phyloP scores from a whole-genome alignment of 345 rosid species.

The Brassica carinata region DNA sequence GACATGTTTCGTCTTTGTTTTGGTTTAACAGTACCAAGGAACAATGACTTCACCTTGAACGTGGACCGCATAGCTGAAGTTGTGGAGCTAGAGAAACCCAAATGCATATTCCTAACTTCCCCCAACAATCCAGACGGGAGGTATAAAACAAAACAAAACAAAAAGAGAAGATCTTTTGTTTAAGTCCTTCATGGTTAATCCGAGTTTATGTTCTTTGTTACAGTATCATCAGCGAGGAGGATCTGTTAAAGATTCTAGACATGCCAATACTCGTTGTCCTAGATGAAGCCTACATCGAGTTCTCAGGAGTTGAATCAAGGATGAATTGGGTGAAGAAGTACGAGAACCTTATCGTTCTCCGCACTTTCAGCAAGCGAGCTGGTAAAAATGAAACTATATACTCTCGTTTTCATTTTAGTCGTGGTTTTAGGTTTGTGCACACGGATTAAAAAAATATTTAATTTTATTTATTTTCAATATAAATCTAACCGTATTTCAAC shows the following conservation, averaged over 20 bases:
- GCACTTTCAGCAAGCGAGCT: conserved; percentile 98
- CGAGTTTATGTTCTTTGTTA: background rate
- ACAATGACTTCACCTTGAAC: conserved; percentile 82
- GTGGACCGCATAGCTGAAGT: conserved; percentile 70
- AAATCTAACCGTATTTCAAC: too few relatives aligned
- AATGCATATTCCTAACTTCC: conserved; percentile 92
- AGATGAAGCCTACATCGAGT: conserved; percentile 95
- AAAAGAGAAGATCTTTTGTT: background rate
- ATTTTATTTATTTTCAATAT: too few relatives aligned
- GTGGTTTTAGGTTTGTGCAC: too few relatives aligned
- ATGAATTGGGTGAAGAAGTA: conserved; percentile 95
- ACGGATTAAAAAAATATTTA: too few relatives aligned
- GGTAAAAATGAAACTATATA: conserved; percentile 44
- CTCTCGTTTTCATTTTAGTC: too few relatives aligned
- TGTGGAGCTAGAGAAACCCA: conserved; percentile 72
- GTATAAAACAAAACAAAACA: conserved; percentile 33
- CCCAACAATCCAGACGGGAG: conserved; percentile 99
- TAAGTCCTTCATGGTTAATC: background rate
- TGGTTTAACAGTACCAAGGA: conserved; percentile 66
- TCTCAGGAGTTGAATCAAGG: conserved; percentile 78
- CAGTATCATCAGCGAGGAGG: conserved; percentile 80
- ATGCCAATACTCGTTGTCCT: conserved; percentile 88
- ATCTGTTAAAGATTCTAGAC: conserved; percentile 70
- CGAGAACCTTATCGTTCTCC: conserved; percentile 84
- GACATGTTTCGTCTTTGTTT: background rate